These are phyloP conservation scores for Sporothrix mexicana DNA, from an alignment of 2,329 filamentous ascomycete genomes.

Conservation along the genomic window DNA sequence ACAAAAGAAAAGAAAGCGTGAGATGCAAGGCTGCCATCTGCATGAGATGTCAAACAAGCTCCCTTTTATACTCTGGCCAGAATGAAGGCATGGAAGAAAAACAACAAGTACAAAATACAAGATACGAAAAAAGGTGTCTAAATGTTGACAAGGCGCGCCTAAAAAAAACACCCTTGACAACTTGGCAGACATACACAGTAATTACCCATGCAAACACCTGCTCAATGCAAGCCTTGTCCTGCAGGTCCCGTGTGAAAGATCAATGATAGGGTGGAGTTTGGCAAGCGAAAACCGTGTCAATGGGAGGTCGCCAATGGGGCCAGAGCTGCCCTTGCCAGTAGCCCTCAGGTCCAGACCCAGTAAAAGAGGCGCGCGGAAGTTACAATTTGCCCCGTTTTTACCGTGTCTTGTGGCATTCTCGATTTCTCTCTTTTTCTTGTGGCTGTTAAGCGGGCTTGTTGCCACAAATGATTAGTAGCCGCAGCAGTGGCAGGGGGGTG, in stretches of 20 bases:
- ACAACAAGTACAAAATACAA: background rate
- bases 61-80: background rate
- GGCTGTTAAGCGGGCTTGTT: background rate
- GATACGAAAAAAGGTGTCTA: background rate
- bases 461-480: background rate
- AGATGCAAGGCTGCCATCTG: conserved; percentile 7
- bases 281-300: background rate
- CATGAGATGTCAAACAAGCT: conserved; percentile 10
- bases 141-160: conserved; percentile 10
- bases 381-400: background rate
- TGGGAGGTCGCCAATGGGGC: conserved; percentile 22
- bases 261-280: too few relatives aligned
- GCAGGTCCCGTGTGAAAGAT: background rate
- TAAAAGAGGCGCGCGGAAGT: background rate
- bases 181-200: background rate
- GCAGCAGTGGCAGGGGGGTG: conserved; percentile 15
- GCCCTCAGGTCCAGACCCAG: background rate
- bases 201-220: background rate
- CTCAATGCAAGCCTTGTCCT: background rate
- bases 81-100: too few relatives aligned
- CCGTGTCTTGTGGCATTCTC: background rate
- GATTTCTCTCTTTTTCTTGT: background rate
- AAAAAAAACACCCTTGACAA: background rate
- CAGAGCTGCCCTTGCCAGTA: background rate
- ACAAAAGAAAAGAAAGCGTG: background rate